Conservation (phyloP, 164 flowering plant species). For the Magnolia officinalis region DNA sequence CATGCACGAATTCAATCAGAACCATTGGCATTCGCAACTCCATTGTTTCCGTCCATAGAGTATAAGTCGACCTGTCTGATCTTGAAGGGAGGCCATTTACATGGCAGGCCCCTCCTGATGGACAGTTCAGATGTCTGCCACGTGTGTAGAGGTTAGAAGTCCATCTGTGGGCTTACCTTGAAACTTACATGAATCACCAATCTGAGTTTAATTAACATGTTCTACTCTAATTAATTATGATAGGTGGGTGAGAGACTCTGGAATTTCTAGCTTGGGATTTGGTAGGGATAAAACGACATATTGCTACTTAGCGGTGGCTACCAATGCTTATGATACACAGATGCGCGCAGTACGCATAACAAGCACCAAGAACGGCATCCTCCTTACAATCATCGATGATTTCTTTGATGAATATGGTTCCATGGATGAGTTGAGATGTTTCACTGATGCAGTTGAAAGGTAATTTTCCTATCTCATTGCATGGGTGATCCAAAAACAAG, state of each 20-base stretch:
- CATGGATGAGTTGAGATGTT: slow-evolving; percentile 6
- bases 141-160: no score
- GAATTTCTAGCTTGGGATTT: slow-evolving; percentile 3
- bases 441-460: slow-evolving; percentile 13
- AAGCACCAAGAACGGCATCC: slow-evolving; percentile 4
- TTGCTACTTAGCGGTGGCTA: slow-evolving; percentile 4
- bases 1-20: no score
- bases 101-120: no score
- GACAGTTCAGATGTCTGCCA: no score
- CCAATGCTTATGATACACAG: background rate
- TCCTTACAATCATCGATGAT: slow-evolving; percentile 7
- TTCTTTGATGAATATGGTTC: slow-evolving; percentile 6
- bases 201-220: background rate
- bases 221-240: background rate
- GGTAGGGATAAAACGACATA: slow-evolving; percentile 1
- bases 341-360: background rate
- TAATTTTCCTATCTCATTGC: background rate
- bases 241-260: slow-evolving; percentile 9
- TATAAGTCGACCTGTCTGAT: no score
- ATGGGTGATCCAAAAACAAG: background rate
- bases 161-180: no score
- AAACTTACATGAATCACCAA: no score
- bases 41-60: no score
- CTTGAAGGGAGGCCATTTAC: no score
- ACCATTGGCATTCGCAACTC: no score